phyloP scores from a whole-genome alignment of 2,329 filamentous ascomycete genomes.

The Alternaria incomplexa region DNA sequence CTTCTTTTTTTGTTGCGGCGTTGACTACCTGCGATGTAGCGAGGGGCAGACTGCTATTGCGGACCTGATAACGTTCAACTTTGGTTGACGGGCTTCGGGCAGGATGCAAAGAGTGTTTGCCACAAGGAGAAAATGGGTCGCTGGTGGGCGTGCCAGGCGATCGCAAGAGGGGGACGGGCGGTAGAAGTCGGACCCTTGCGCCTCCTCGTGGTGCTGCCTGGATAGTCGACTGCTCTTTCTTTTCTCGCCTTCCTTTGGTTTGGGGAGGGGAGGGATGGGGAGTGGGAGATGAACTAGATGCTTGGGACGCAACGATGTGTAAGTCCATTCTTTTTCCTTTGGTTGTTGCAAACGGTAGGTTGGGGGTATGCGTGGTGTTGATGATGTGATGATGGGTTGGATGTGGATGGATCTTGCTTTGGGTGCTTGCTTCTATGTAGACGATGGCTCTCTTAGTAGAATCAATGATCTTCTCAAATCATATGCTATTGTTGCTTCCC shows the following conservation, averaged over 20 bases:
- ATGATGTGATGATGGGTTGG: background rate
- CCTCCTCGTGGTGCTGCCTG: slow-evolving; percentile 46
- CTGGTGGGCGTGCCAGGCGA: slow-evolving; percentile 19
- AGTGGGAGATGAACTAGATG: slow-evolving; percentile 42
- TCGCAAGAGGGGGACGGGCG: slow-evolving; percentile 42
- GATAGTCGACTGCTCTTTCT: slow-evolving; percentile 29
- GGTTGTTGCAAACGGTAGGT: background rate
- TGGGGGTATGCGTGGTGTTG: background rate
- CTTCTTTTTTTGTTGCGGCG: background rate
- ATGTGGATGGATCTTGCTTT: background rate
- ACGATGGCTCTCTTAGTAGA: background rate
- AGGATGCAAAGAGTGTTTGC: slow-evolving; percentile 8
- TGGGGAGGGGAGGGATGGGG: too few relatives aligned
- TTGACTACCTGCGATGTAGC: background rate
- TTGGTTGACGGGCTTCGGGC: background rate
- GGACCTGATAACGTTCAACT: background rate
- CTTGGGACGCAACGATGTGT: slow-evolving; percentile 34
- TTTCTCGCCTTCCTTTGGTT: too few relatives aligned
- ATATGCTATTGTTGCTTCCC: background rate
- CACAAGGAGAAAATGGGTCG: slow-evolving; percentile 29
- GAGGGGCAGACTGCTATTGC: background rate
- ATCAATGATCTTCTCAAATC: background rate
- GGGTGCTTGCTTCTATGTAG: background rate
- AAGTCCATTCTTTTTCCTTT: background rate
- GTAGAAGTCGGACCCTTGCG: slow-evolving; percentile 47